Percentiles rank a stretch among this genome's conserved stretches.
phyloP scores from a whole-genome alignment of 306 rosid genomes.

The Abrus precatorius region DNA sequence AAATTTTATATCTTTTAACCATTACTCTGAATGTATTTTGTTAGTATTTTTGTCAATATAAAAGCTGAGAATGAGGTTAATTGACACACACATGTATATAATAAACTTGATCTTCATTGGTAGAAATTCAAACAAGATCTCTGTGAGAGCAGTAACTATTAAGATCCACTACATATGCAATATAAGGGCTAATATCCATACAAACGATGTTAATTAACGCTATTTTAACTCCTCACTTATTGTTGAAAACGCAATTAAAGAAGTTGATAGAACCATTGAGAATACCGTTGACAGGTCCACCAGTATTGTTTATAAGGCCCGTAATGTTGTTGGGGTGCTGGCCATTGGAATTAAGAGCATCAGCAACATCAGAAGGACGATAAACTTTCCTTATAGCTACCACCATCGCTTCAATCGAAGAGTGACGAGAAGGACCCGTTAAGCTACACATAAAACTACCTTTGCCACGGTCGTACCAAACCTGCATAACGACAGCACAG shows the following conservation, averaged over 20 bases:
- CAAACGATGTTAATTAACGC: no score
- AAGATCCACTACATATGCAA: no score
- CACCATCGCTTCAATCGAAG: not conserved
- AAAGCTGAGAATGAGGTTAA: no score
- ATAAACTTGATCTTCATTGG: no score
- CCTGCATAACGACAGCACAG: not conserved
- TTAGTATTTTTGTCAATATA: no score
- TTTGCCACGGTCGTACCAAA: not conserved
- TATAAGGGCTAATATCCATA: no score
- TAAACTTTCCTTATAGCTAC: no score
- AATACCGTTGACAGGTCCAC: not conserved
- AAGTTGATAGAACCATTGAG: conserved; percentile 26
- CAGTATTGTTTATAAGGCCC: conserved; percentile 15
- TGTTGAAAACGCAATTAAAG: not conserved
- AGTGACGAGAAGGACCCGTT: not conserved
- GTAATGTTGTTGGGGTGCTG: not conserved
- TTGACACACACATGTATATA: no score
- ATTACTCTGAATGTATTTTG: no score
- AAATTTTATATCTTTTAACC: no score
- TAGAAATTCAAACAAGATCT: no score
- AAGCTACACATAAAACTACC: not conserved
- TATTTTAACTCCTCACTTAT: not conserved
- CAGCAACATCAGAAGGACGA: not conserved
- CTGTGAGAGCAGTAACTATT: no score
- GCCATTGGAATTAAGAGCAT: not conserved